These are phyloP conservation scores for Coemansia sp. DNA, from an alignment of 192 early-diverging fungal genomes.

Conservation along the genomic window DNA sequence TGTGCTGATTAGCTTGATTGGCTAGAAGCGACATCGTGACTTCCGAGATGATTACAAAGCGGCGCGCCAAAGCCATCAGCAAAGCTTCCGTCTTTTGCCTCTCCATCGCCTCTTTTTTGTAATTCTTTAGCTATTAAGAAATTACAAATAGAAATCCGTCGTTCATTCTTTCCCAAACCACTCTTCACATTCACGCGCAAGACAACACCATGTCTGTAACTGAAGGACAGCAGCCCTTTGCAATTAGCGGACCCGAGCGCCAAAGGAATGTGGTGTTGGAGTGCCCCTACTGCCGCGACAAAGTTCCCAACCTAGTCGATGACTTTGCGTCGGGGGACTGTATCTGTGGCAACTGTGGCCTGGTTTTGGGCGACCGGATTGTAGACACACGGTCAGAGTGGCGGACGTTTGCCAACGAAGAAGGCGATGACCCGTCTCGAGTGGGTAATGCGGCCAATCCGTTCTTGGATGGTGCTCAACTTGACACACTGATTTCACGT, in stretches of 20 bases:
- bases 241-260: background rate
- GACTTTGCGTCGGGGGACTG: conserved; percentile 92
- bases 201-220: background rate
- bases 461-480: conserved; percentile 35
- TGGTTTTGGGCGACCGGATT: conserved; percentile 90
- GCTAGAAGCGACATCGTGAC: background rate
- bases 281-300: conserved; percentile 80
- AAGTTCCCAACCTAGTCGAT: conserved; percentile 91
- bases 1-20: background rate
- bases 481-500: conserved; percentile 70
- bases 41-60: background rate
- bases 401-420: conserved; percentile 62
- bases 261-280: conserved; percentile 19
- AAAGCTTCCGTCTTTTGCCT: background rate
- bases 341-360: conserved; percentile 92
- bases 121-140: background rate
- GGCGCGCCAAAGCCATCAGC: background rate
- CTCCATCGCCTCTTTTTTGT: conserved; percentile 1
- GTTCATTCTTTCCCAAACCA: background rate
- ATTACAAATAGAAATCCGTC: background rate
- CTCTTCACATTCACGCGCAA: background rate
- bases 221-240: background rate
- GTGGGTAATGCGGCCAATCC: conserved; percentile 46
- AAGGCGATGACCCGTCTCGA: conserved; percentile 46
- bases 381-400: conserved; percentile 98